phyloP scores from a whole-genome alignment of 1,284 basidiomycete genomes.

The Rhodotorula mucilaginosa region DNA sequence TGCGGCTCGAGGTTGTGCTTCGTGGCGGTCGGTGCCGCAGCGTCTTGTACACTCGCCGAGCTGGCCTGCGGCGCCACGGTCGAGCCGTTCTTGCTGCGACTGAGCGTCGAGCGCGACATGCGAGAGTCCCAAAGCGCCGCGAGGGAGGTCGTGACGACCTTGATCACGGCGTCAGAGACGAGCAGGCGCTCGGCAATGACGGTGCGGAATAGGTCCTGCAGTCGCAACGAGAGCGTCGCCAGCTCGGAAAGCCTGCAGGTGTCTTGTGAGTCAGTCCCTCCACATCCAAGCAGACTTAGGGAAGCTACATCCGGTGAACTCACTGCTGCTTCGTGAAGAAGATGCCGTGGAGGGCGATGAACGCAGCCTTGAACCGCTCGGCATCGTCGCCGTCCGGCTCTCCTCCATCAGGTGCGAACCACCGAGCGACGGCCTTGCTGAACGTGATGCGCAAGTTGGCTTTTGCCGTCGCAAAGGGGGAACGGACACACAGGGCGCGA shows the following conservation, averaged over 20 bases:
- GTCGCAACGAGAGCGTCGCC: not conserved
- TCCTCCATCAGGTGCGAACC: slow-evolving; percentile 41
- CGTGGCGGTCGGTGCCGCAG: not conserved
- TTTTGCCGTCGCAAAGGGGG: slow-evolving; percentile 81
- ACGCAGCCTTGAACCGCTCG: slow-evolving; percentile 26
- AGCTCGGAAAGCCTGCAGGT: slow-evolving; percentile 27
- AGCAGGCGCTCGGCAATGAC: slow-evolving; percentile 58
- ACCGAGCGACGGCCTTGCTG: slow-evolving; percentile 57
- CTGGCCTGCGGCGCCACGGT: not conserved
- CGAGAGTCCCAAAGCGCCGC: slow-evolving; percentile 78
- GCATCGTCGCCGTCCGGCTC: slow-evolving; percentile 42
- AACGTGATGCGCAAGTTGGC: slow-evolving; percentile 77
- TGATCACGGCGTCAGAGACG: slow-evolving; percentile 71
- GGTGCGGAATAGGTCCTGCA: slow-evolving; percentile 17
- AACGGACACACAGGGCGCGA: slow-evolving; percentile 79
- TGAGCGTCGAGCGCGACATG: slow-evolving; percentile 53
- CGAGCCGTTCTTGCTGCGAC: not conserved
- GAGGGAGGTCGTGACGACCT: slow-evolving; percentile 69
- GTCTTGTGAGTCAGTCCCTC: not conserved
- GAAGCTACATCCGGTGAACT: not conserved
- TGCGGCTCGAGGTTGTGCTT: slow-evolving; percentile 57
- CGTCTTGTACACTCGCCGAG: not conserved
- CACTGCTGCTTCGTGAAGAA: slow-evolving; percentile 30
- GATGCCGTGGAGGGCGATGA: slow-evolving; percentile 26
- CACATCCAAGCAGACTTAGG: not conserved